Percentiles rank a stretch among this genome's conserved stretches.
Evolutionary conservation across 129 eudicot genomes (phyloP).

Genomic region (Silybum marianum): DNA sequence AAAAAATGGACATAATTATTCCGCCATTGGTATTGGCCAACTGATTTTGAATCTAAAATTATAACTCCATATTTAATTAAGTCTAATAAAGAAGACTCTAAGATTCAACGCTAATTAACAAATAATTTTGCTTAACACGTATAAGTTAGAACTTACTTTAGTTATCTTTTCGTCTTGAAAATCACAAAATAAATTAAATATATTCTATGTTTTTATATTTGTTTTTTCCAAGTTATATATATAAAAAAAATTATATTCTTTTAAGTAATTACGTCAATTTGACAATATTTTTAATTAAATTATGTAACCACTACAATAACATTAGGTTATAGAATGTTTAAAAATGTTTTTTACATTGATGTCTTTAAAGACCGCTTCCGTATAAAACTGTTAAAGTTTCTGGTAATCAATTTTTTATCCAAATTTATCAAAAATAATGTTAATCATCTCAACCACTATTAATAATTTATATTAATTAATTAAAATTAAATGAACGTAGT

Average conservation of each 20-base stretch:
- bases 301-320: too few species aligned
- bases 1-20: background rate
- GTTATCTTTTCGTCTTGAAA: background rate
- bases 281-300: too few species aligned
- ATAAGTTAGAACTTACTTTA: background rate
- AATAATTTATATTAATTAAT: too few species aligned
- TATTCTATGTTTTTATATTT: background rate
- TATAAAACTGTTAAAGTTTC: too few species aligned
- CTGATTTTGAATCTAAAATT: conserved; percentile 24
- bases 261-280: background rate
- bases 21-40: conserved; percentile 36
- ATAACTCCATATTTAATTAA: background rate
- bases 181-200: background rate
- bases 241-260: too few species aligned
- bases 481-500: too few species aligned
- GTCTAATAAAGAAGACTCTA: background rate
- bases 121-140: background rate
- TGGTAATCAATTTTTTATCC: too few species aligned
- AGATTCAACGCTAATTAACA: background rate
- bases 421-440: background rate
- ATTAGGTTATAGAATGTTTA: too few species aligned
- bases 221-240: background rate
- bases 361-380: too few species aligned
- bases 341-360: too few species aligned
- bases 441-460: background rate